A percentile compares a stretch with the other conserved stretches of the same genome.
These are phyloP conservation scores for barley (Hordeum vulgare) DNA, from an alignment of 176 grass and related monocot genomes.

Conservation along the genomic window MorexV3_pseudomolecules_assembly NC_058519.1:408602109-408602608, in stretches of 20 bases:
- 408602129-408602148: constrained; percentile 24
- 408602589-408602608: background rate
- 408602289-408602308: background rate
- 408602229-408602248: constrained; percentile 36
- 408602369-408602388: background rate
- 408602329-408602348: background rate
- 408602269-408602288: constrained; percentile 28
- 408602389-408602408: background rate
- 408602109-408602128: constrained; percentile 47
- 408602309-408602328: background rate
- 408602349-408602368: background rate
- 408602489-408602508: background rate
- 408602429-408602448: background rate
- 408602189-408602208: constrained; percentile 51
- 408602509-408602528: background rate
- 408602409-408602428: background rate
- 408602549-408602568: background rate
- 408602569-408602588: background rate
- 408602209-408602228: constrained; percentile 33
- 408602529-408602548: background rate
- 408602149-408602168: background rate
- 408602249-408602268: constrained; percentile 28
- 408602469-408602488: background rate
- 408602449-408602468: background rate
- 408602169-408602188: constrained; percentile 52